phyloP scores from a whole-genome alignment of 768 basidiomycete genomes.

The Lactarius quietus region DNA sequence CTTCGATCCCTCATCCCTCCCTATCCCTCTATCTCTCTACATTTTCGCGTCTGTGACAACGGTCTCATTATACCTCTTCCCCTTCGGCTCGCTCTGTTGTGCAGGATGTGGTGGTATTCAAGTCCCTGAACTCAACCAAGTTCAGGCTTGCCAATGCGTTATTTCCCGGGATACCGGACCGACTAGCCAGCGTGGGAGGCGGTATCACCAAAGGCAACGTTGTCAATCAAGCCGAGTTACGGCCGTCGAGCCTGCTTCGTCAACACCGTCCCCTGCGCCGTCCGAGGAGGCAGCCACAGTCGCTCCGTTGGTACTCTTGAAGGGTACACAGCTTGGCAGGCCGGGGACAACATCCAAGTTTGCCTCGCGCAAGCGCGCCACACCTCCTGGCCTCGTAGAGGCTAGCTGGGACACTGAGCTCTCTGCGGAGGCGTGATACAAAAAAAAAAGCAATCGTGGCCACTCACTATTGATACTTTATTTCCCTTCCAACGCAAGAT shows the following conservation, averaged over 20 bases:
- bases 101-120: slow-evolving; percentile 25
- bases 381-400: slow-evolving; percentile 15
- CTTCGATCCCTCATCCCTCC: neutral
- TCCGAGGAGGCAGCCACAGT: neutral
- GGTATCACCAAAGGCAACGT: neutral
- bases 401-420: slow-evolving; percentile 25
- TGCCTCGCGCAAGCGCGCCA: slow-evolving; percentile 10
- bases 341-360: slow-evolving; percentile 16
- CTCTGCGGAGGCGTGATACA: slow-evolving; percentile 16
- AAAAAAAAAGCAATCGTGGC: neutral
- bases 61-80: slow-evolving; percentile 24
- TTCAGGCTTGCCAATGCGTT: slow-evolving; percentile 23
- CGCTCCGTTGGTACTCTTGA: slow-evolving; percentile 18
- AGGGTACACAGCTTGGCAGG: slow-evolving; percentile 13
- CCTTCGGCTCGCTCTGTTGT: slow-evolving; percentile 11
- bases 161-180: slow-evolving; percentile 8
- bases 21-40: slow-evolving; percentile 8
- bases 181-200: neutral
- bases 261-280: slow-evolving; percentile 19
- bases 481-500: slow-evolving; percentile 3
- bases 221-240: slow-evolving; percentile 3
- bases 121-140: slow-evolving; percentile 23
- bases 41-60: slow-evolving; percentile 12
- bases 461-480: slow-evolving; percentile 12
- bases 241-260: slow-evolving; percentile 18